Evolutionary conservation across 805 yeast genomes (phyloP).

Genomic region (Wickerhamiella azymoides): DNA sequence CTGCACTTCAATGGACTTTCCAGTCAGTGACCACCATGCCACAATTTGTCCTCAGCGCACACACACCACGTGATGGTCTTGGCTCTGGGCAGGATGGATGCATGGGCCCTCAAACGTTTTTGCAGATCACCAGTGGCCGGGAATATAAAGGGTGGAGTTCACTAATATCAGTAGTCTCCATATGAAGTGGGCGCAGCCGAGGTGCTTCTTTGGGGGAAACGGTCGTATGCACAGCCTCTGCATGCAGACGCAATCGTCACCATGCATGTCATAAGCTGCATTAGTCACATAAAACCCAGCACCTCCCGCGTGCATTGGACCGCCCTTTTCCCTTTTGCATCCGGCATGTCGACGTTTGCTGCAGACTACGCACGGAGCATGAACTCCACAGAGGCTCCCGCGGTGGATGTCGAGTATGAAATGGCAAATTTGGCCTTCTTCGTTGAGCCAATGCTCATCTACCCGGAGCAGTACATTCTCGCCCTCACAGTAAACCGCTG

Average conservation of each 20-base stretch:
- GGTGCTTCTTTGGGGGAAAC: neutral
- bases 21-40: too few species aligned
- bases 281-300: neutral
- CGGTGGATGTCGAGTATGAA: neutral
- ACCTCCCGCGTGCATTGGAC: neutral
- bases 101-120: neutral
- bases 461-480: conserved; percentile 6
- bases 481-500: conserved; percentile 1
- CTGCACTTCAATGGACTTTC: too few species aligned
- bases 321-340: neutral
- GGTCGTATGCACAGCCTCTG: neutral
- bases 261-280: neutral
- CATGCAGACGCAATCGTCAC: neutral
- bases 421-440: neutral
- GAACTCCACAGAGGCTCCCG: neutral
- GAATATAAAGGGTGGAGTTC: neutral
- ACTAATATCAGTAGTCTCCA: neutral
- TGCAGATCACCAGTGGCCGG: neutral
- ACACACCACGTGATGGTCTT: neutral
- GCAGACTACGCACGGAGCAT: neutral
- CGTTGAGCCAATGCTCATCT: conserved; percentile 5
- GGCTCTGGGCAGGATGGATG: neutral
- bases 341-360: neutral
- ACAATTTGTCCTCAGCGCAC: neutral
- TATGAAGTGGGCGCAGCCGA: neutral